Evolutionary conservation across 1,284 basidiomycete genomes (phyloP), one percentile per base, ranked within the genome.

Genomic region (Boletus calvinii): DNA sequence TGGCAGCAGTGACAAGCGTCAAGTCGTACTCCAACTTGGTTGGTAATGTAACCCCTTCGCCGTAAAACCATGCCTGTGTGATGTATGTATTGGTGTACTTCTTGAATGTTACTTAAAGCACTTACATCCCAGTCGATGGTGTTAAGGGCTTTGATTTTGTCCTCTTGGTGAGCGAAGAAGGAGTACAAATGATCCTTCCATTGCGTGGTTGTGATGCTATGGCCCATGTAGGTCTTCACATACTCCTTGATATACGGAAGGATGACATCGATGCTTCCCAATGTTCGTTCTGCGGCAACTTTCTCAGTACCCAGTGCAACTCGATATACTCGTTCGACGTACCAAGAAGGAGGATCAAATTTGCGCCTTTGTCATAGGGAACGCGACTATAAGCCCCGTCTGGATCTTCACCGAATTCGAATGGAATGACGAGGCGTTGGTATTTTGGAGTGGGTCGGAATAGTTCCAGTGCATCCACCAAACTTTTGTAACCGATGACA

Each of bases 261-360:
- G 73, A 94, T 90, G 15, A 81, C 81, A 43, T 96, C 84, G 37
- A 97, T 74, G 0, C 95, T 96, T 34, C 96, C 96, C 4, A 99
- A 77, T 1, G 80, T 84, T 32, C 82, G 78, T 70, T 98, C 92
- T 87, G 55, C 11, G 15, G 41, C 12, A 24, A 12, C 7, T 17
- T 22, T 1, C 1, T 57, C 29, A 42, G 43, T 46, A 40, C 12
- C 13, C 1, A 31, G 18, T 10, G 18, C 18, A 9, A 13, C 11
- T 5, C 1, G 4, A 35, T 17, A 24, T 9, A 11, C n/a, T 46
- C 11, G 15, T n/a, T 32, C 29, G 35, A 47, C 54, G 26, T 51
- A 84, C 85, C 85, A 10, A 88, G 72, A 58, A 84, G 74, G n/a
- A 87, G 73, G 5, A 70, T 52, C 3, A 66, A 47, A 31, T 70